A percentile compares a stretch with the other conserved stretches of the same genome.
phyloP scores from a whole-genome alignment of 768 basidiomycete species.

The Trichaptum fuscoviolaceum region DNA sequence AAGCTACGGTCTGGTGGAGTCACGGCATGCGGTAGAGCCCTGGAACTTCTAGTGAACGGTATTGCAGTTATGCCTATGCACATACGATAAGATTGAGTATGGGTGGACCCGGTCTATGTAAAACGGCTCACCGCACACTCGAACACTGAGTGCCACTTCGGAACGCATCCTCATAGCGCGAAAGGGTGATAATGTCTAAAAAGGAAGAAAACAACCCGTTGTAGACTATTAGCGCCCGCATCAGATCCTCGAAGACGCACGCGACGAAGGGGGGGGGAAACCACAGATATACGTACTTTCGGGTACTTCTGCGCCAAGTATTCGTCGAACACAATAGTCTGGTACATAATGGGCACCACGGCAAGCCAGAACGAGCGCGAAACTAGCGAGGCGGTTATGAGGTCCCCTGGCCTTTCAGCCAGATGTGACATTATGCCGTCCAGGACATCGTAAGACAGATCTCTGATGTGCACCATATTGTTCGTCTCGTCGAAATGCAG shows the following conservation, averaged over 20 bases:
- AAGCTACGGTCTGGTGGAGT: slow-evolving; percentile 31
- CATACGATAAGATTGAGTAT: not conserved
- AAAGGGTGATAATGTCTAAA: slow-evolving; percentile 55
- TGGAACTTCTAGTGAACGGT: slow-evolving; percentile 38
- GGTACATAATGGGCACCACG: slow-evolving; percentile 59
- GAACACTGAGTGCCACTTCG: slow-evolving; percentile 52
- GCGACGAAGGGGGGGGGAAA: too few species aligned
- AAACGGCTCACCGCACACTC: slow-evolving; percentile 45
- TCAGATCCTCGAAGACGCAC: too few species aligned
- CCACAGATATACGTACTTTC: slow-evolving; percentile 28
- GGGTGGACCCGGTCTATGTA: not conserved
- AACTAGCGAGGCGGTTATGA: slow-evolving; percentile 58
- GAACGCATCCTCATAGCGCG: slow-evolving; percentile 47
- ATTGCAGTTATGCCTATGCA: slow-evolving; percentile 27
- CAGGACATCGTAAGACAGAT: slow-evolving; percentile 66
- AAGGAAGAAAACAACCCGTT: not conserved
- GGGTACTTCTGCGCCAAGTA: slow-evolving; percentile 56
- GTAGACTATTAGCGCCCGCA: too few species aligned
- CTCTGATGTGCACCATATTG: not conserved
- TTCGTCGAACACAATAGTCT: slow-evolving; percentile 46
- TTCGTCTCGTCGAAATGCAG: not conserved
- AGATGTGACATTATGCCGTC: slow-evolving; percentile 60
- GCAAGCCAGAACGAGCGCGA: slow-evolving; percentile 60
- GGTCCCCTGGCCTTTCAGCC: slow-evolving; percentile 44
- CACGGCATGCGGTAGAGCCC: slow-evolving; percentile 22